Percentiles rank a stretch among this genome's conserved stretches.
phyloP scores from a whole-genome alignment of 441 rosid species.

The Brassica balearica region DNA sequence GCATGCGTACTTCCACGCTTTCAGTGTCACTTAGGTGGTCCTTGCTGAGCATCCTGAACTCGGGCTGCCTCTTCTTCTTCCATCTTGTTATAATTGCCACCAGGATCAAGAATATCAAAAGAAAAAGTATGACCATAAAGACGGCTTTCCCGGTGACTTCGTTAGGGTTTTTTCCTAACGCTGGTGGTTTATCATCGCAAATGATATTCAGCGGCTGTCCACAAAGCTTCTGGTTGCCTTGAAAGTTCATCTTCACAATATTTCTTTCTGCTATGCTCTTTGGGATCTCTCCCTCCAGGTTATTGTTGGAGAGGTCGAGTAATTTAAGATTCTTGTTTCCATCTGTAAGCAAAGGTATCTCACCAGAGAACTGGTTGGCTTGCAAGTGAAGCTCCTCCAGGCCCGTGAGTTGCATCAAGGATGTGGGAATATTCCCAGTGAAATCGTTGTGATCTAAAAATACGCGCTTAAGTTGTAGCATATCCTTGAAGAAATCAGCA shows the following conservation, averaged over 20 bases:
- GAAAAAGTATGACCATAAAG: constrained; percentile 30
- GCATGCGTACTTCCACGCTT: constrained; percentile 49
- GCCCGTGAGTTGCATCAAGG: background rate
- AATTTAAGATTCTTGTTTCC: background rate
- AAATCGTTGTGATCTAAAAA: background rate
- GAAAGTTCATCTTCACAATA: constrained; percentile 48
- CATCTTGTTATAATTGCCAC: constrained; percentile 29
- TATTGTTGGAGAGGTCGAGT: constrained; percentile 1
- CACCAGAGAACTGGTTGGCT: constrained; percentile 1
- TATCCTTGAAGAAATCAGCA: background rate
- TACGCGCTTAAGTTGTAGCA: background rate
- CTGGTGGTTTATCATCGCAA: constrained; percentile 10
- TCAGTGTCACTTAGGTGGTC: constrained; percentile 47
- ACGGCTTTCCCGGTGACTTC: constrained; percentile 35
- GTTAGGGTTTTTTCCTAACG: background rate
- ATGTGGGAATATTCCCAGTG: background rate
- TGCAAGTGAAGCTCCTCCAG: background rate
- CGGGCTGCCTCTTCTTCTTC: constrained; percentile 43
- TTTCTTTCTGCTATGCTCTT: constrained; percentile 42
- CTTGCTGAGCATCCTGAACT: constrained; percentile 56
- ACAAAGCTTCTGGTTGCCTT: constrained; percentile 61
- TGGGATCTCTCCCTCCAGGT: constrained; percentile 56
- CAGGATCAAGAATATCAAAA: constrained; percentile 27
- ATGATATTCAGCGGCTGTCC: constrained; percentile 51
- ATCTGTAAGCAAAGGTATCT: background rate